Conservation (phyloP, 2,329 filamentous ascomycete species). For the Pleochaeta shiraiana region DNA sequence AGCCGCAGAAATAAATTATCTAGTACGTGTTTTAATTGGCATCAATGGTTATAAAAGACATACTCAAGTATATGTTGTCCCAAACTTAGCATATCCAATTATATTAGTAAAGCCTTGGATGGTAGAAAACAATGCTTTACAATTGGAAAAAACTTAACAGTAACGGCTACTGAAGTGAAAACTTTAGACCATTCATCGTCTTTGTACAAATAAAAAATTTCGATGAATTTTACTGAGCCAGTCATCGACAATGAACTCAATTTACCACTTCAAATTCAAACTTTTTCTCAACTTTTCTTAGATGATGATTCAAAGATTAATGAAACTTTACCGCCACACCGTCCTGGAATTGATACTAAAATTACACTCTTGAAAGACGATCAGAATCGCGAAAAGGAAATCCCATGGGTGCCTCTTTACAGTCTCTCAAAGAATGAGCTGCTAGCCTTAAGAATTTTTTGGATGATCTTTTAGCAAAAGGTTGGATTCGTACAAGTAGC, state of each 20-base stretch:
- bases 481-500: background rate
- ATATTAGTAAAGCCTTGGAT: conserved; percentile 2
- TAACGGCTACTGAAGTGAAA: background rate
- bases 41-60: background rate
- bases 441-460: background rate
- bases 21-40: background rate
- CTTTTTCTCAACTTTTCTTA: background rate
- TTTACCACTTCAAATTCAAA: background rate
- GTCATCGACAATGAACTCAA: background rate
- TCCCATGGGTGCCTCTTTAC: background rate
- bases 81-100: conserved; percentile 1
- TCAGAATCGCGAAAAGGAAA: background rate
- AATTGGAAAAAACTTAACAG: background rate
- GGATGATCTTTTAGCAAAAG: background rate
- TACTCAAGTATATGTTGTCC: background rate
- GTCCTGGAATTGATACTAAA: background rate
- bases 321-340: background rate
- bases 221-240: background rate
- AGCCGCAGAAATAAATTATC: background rate
- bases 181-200: background rate
- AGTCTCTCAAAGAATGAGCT: background rate
- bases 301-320: background rate
- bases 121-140: background rate
- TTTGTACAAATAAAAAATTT: background rate
- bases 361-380: background rate